Percentiles rank a stretch among this genome's conserved stretches.
Conservation (phyloP, 2,329 filamentous ascomycete genomes). For the Fusarium clavum region DNA sequence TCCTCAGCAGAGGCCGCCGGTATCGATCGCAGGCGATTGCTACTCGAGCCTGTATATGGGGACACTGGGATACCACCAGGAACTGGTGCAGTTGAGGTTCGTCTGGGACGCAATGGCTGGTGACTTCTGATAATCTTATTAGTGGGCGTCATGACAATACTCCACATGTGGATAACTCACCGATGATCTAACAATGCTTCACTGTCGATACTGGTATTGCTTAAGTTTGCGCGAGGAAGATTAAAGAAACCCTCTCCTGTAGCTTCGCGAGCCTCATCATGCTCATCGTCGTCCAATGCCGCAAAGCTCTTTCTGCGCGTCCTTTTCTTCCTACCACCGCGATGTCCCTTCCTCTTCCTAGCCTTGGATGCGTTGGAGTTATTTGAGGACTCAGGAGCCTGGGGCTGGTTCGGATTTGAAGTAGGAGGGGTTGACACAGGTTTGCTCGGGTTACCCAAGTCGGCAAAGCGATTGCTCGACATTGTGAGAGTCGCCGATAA, state of each 20-base stretch:
- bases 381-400: slow-evolving; percentile 33
- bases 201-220: slow-evolving; percentile 89
- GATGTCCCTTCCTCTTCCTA: slow-evolving; percentile 78
- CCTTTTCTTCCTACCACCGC: slow-evolving; percentile 81
- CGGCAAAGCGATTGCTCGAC: slow-evolving; percentile 51
- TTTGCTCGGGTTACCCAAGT: slow-evolving; percentile 39
- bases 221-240: slow-evolving; percentile 69
- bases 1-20: slow-evolving; percentile 56
- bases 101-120: slow-evolving; percentile 71
- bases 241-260: slow-evolving; percentile 61
- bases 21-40: slow-evolving; percentile 53
- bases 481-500: slow-evolving; percentile 38
- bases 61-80: slow-evolving; percentile 51
- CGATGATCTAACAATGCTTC: slow-evolving; percentile 89
- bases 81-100: slow-evolving; percentile 62
- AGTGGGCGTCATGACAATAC: not conserved
- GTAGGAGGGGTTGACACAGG: slow-evolving; percentile 9
- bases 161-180: slow-evolving; percentile 55
- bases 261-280: slow-evolving; percentile 52
- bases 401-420: slow-evolving; percentile 21
- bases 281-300: slow-evolving; percentile 67
- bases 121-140: slow-evolving; percentile 60
- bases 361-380: slow-evolving; percentile 36
- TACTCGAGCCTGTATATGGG: slow-evolving; percentile 44
- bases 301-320: slow-evolving; percentile 85